Percentiles rank a stretch among this genome's conserved stretches.
These are phyloP conservation scores for Pelargonium citronellum DNA, from an alignment of 441 rosid genomes.

Conservation along the genomic window DNA sequence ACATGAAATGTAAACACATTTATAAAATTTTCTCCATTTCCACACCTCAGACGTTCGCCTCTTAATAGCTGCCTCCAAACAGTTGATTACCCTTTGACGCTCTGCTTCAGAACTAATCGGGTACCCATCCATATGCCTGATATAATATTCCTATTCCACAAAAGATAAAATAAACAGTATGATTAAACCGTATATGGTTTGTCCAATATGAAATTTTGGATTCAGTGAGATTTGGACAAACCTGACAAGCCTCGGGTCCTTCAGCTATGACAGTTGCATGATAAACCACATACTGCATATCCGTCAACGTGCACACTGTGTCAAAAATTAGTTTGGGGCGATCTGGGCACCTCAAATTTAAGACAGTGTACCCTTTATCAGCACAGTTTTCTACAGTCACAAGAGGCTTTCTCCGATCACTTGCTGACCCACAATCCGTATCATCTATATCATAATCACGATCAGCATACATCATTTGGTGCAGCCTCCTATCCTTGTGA, in stretches of 20 bases:
- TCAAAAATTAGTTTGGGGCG: constrained; percentile 72
- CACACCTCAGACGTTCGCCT: constrained; percentile 76
- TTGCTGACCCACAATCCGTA: constrained; percentile 29
- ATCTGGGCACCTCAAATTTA: constrained; percentile 63
- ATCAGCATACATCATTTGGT: constrained; percentile 86
- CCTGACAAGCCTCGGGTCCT: constrained; percentile 78
- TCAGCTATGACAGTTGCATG: constrained; percentile 72
- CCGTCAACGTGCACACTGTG: constrained; percentile 72
- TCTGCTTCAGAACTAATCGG: constrained; percentile 90
- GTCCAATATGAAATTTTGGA: not conserved
- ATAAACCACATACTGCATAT: constrained; percentile 73
- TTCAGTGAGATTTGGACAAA: constrained; percentile 1
- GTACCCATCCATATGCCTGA: constrained; percentile 78
- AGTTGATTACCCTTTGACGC: constrained; percentile 77
- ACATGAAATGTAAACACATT: too few species aligned
- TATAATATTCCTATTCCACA: constrained; percentile 67
- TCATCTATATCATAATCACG: constrained; percentile 55
- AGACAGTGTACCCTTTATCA: constrained; percentile 70
- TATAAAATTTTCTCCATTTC: too few species aligned
- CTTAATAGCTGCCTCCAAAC: constrained; percentile 91
- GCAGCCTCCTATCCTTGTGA: constrained; percentile 69
- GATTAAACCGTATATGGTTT: too few species aligned
- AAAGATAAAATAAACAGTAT: not conserved
- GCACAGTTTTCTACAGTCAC: constrained; percentile 56
- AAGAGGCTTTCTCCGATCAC: constrained; percentile 35